Evolutionary conservation across 495 filamentous ascomycete genomes (phyloP).

Genomic region (Apiosordaria backusii): DNA sequence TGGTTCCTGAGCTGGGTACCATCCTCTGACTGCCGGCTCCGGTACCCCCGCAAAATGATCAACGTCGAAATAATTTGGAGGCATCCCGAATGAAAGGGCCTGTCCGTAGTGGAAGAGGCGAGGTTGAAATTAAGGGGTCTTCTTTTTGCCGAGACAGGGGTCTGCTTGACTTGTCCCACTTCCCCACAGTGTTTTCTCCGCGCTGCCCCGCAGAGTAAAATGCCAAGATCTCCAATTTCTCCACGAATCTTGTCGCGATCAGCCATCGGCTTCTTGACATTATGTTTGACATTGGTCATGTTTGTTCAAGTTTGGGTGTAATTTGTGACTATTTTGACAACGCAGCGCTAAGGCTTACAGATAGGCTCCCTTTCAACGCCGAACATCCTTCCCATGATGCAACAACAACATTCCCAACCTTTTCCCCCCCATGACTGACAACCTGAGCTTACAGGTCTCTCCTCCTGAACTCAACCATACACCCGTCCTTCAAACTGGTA

Average conservation of each 20-base stretch:
- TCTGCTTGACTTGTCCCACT: neutral
- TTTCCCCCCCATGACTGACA: neutral
- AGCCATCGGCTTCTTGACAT: neutral
- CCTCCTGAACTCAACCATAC: constrained; percentile 53
- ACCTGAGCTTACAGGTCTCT: constrained; percentile 19
- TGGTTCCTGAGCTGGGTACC: neutral
- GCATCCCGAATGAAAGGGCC: neutral
- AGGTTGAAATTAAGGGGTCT: constrained; percentile 6
- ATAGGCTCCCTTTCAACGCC: neutral
- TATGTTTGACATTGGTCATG: neutral
- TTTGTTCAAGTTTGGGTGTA: neutral
- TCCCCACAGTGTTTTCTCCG: constrained; percentile 2
- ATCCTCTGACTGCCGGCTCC: constrained; percentile 3
- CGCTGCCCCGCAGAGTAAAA: neutral
- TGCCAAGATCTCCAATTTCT: constrained; percentile 1
- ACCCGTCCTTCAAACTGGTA: constrained; percentile 56
- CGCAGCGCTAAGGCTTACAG: neutral
- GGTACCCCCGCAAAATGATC: neutral
- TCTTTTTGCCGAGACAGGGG: constrained; percentile 7
- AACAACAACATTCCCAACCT: neutral
- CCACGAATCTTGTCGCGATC: constrained; percentile 9
- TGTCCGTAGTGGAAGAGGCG: neutral
- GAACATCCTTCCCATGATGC: neutral
- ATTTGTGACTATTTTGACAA: neutral
- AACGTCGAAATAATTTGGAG: neutral